Evolutionary conservation across 306 rosid species (phyloP).

Genomic region (Inga leiocalycina): DNA sequence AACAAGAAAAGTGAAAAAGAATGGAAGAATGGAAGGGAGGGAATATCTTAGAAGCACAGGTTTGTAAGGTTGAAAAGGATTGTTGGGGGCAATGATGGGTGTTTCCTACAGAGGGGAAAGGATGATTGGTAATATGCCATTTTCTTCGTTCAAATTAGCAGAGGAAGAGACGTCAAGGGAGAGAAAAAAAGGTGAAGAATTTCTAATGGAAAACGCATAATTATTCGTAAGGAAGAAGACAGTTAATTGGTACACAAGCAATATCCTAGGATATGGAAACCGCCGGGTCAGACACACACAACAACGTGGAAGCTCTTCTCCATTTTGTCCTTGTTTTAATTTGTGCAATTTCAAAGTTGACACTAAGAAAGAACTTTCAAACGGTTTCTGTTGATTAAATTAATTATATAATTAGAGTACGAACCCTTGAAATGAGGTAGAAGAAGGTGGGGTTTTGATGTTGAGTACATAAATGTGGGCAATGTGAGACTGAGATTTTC

Average conservation of each 20-base stretch:
- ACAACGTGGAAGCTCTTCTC: conserved; percentile 19
- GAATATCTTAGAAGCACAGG: conserved; percentile 93
- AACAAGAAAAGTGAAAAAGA: conserved; percentile 27
- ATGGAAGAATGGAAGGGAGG: conserved; percentile 44
- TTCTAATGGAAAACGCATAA: conserved; percentile 12
- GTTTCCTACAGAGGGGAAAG: conserved; percentile 98
- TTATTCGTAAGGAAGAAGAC: not conserved
- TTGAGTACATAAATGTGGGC: not conserved
- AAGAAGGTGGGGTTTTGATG: not conserved
- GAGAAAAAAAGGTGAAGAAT: not conserved
- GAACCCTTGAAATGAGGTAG: not conserved
- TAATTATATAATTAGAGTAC: not conserved
- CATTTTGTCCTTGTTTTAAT: conserved; percentile 18
- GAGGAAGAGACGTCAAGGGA: conserved; percentile 30
- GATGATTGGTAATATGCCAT: conserved; percentile 99
- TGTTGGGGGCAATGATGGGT: conserved; percentile 99
- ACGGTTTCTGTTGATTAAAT: not conserved
- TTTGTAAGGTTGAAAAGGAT: conserved; percentile 96
- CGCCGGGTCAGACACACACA: conserved; percentile 35
- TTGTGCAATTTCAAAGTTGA: conserved; percentile 25
- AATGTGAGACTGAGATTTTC: conserved; percentile 39
- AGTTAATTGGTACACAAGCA: not conserved
- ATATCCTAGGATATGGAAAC: not conserved
- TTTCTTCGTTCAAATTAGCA: conserved; percentile 86
- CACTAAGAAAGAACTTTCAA: conserved; percentile 14